Base-by-base conservation (phyloP, 2,329 filamentous ascomycete species). In the Xylogone sp. region DNA sequence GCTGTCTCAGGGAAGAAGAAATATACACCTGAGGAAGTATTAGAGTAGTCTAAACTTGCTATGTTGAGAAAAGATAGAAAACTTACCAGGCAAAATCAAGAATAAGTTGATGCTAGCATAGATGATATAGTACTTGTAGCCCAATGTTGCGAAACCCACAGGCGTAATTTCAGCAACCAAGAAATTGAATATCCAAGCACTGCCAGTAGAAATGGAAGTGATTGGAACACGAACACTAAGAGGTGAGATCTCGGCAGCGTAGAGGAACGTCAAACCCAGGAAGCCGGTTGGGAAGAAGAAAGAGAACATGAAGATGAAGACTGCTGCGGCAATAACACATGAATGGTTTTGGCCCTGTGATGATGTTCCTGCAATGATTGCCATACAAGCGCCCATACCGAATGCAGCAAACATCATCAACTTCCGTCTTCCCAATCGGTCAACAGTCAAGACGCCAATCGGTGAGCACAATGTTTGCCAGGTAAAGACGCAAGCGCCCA, bases 331-430 rank as follows among this genome's bases (percentile, higher is more conserved):
- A 29, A 49, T 49, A 21, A 49, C 8, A 20, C 39, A 42, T 3
- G 9, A 10, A 18, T 43, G 18, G n/a, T 16, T 39, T 3, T 60
- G 60, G 4, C 62, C 58, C 20, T 63, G 62, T 2, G 63, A 45
- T 3, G 59, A 60, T 13, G 53, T 50, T 48, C 63, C 63, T 1
- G 62, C 63, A 10, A 81, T 72, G 24, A 87, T 75, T 1, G 81
- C 76, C 85, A 88, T 88, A 46, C 80, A 82, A 3, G 74, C 62
- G 24, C 79, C 81, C 71, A 83, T 82, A 0, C 81, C 81, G 24
- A 77, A 69, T 0, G 81, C 79, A 46, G 85, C 85, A 56, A 87
- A 79, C 16, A 89, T 68, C 83, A 90, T 88, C 55, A 89, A 76
- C 62, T 81, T 79, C 12, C 84, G 76, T 10, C 85, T 76, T 8